phyloP scores from a whole-genome alignment of 73 alveolate genomes.

The Symbiodinium natans region DNA sequence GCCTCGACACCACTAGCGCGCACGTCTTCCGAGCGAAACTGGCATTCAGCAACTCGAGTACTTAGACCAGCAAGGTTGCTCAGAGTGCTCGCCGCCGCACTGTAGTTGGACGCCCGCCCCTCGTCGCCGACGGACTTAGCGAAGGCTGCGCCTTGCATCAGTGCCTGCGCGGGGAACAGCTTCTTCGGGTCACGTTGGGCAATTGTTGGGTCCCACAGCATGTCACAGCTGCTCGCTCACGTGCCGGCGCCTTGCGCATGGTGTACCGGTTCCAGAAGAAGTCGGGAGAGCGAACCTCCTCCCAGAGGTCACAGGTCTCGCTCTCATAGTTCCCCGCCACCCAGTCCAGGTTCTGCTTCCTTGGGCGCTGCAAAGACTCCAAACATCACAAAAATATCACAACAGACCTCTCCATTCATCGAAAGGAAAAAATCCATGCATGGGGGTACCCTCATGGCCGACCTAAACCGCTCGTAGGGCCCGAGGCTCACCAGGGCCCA shows the following conservation, averaged over 20 bases:
- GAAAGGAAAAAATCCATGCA: background rate
- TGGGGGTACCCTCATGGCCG: too few relatives aligned
- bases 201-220: too few relatives aligned
- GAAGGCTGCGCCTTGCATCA: constrained; percentile 45
- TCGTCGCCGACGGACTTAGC: constrained; percentile 72
- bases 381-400: background rate
- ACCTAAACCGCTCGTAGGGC: too few relatives aligned
- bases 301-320: constrained; percentile 94
- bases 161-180: too few relatives aligned
- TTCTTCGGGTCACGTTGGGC: too few relatives aligned
- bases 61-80: background rate
- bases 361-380: background rate
- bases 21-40: too few relatives aligned
- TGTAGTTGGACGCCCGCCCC: constrained; percentile 68
- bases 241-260: constrained; percentile 54
- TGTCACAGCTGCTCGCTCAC: too few relatives aligned
- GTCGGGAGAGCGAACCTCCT: constrained; percentile 92
- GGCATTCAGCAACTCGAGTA: too few relatives aligned
- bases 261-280: constrained; percentile 94
- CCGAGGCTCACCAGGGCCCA: constrained; percentile 48
- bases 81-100: background rate
- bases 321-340: constrained; percentile 55
- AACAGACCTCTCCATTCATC: background rate
- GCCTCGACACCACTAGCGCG: too few relatives aligned
- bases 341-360: constrained; percentile 87